Percentiles rank a stretch among this genome's conserved stretches.
Conservation (phyloP, 2,329 filamentous ascomycete species). For the Ophiognomonia clavigignenti-juglandacearum region DNA sequence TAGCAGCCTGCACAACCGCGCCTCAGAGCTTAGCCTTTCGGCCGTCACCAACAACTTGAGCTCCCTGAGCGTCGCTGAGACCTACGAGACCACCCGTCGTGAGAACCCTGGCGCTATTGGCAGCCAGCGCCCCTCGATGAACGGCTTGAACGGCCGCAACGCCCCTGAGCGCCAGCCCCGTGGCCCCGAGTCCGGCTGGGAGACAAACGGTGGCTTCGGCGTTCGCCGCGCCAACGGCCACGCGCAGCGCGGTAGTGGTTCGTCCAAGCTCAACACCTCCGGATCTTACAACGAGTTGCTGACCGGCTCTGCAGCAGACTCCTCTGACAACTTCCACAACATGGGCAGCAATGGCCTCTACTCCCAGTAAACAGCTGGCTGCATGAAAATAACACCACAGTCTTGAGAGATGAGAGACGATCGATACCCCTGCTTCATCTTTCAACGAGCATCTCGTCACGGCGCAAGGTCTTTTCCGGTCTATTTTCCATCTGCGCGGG, state of each 20-base stretch:
- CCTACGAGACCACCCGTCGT: slow-evolving; percentile 43
- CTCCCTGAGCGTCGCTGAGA: slow-evolving; percentile 41
- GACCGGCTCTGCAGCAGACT: slow-evolving; percentile 17
- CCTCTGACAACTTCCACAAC: slow-evolving; percentile 16
- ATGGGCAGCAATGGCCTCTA: slow-evolving; percentile 14
- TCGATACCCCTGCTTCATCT: slow-evolving; percentile 3
- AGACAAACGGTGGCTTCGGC: slow-evolving; percentile 47
- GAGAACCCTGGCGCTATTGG: slow-evolving; percentile 59
- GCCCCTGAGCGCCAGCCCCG: slow-evolving; percentile 60
- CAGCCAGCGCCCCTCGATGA: slow-evolving; percentile 55
- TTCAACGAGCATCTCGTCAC: slow-evolving; percentile 9
- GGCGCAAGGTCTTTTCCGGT: slow-evolving; percentile 11
- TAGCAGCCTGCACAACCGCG: slow-evolving; percentile 20
- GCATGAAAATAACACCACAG: background rate
- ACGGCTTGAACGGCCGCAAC: slow-evolving; percentile 35
- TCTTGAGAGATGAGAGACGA: slow-evolving; percentile 5
- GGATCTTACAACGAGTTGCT: slow-evolving; percentile 16
- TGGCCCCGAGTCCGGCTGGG: slow-evolving; percentile 55
- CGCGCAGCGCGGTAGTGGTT: slow-evolving; percentile 56
- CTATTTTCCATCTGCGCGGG: slow-evolving; percentile 6
- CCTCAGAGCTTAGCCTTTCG: slow-evolving; percentile 28
- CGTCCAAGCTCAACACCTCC: slow-evolving; percentile 15
- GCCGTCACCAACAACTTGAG: slow-evolving; percentile 39
- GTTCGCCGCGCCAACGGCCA: slow-evolving; percentile 55
- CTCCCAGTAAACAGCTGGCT: slow-evolving; percentile 11